phyloP scores from a whole-genome alignment of 805 yeast species.

The Starmerella potacharoeniae region DNA sequence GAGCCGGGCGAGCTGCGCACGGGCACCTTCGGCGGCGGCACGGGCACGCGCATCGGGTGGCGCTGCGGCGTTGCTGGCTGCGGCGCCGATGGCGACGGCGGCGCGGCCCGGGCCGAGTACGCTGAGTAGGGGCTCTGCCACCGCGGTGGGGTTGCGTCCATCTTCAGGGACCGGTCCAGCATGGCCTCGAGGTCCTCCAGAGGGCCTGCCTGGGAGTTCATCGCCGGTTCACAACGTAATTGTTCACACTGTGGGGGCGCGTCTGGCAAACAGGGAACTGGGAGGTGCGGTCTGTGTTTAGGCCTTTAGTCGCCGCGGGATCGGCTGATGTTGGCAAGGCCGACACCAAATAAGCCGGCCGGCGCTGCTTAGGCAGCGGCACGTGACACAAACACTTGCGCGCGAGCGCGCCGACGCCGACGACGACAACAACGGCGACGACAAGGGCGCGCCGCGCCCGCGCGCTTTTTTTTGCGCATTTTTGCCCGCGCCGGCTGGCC shows the following conservation, averaged over 20 bases:
- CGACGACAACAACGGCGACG: background rate
- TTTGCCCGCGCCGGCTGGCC: too few species aligned
- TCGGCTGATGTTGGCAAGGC: background rate
- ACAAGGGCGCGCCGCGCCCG: too few species aligned
- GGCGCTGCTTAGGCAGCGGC: background rate
- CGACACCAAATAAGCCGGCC: background rate
- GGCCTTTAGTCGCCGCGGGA: background rate
- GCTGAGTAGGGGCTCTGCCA: slow-evolving; percentile 9
- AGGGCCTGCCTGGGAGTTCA: slow-evolving; percentile 5
- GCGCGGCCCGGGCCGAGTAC: background rate
- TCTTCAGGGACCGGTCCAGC: slow-evolving; percentile 17
- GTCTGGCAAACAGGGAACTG: background rate
- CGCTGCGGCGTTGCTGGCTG: slow-evolving; percentile 4
- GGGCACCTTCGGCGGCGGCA: background rate
- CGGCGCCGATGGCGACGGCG: background rate
- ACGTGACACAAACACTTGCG: background rate
- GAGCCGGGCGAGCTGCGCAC: background rate
- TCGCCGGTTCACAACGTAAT: background rate
- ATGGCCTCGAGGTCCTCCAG: slow-evolving; percentile 19
- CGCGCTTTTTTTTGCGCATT: too few species aligned
- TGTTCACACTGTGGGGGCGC: background rate
- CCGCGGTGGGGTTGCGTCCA: slow-evolving; percentile 15
- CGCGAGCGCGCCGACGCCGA: too few species aligned
- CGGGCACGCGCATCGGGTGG: background rate
- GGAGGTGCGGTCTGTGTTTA: background rate